Conservation (phyloP, 495 filamentous ascomycete genomes). For the Aspergillus leporis region DNA sequence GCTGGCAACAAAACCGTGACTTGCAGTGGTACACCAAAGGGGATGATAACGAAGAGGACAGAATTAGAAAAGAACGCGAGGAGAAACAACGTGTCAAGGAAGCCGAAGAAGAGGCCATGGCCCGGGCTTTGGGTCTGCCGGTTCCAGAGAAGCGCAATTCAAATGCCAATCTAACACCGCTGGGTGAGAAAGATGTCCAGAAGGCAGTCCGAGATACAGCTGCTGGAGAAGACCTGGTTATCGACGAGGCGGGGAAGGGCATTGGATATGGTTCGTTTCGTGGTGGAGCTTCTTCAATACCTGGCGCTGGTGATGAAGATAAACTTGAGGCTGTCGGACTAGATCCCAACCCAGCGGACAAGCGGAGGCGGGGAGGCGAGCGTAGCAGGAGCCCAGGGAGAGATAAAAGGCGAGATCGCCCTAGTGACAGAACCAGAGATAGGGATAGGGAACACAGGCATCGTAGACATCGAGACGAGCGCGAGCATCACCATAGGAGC, state of each 20-base stretch:
- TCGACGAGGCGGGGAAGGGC: constrained; percentile 19
- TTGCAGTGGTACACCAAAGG: constrained; percentile 85
- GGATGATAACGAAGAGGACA: constrained; percentile 59
- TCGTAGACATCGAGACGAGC: constrained; percentile 35
- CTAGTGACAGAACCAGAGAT: constrained; percentile 29
- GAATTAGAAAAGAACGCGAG: constrained; percentile 61
- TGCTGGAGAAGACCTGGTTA: constrained; percentile 30
- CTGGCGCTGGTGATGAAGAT: constrained; percentile 18
- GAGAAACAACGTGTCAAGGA: constrained; percentile 84
- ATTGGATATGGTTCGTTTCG: constrained; percentile 28
- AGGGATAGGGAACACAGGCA: constrained; percentile 39
- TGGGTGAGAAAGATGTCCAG: constrained; percentile 35
- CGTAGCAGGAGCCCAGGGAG: constrained; percentile 36
- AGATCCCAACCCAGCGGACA: constrained; percentile 25
- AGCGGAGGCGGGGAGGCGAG: constrained; percentile 31
- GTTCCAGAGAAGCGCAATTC: constrained; percentile 45
- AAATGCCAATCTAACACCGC: constrained; percentile 46
- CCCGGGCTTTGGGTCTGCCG: constrained; percentile 76
- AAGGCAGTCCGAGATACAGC: constrained; percentile 32
- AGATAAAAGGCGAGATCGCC: constrained; percentile 31
- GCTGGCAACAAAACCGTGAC: constrained; percentile 91
- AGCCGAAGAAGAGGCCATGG: constrained; percentile 88
- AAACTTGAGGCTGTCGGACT: constrained; percentile 22
- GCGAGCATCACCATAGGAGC: constrained; percentile 35
- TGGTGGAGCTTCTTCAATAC: constrained; percentile 3